Evolutionary conservation across 2,329 filamentous ascomycete genomes (phyloP).

Genomic region (Rhytidhysteron rufulum): DNA sequence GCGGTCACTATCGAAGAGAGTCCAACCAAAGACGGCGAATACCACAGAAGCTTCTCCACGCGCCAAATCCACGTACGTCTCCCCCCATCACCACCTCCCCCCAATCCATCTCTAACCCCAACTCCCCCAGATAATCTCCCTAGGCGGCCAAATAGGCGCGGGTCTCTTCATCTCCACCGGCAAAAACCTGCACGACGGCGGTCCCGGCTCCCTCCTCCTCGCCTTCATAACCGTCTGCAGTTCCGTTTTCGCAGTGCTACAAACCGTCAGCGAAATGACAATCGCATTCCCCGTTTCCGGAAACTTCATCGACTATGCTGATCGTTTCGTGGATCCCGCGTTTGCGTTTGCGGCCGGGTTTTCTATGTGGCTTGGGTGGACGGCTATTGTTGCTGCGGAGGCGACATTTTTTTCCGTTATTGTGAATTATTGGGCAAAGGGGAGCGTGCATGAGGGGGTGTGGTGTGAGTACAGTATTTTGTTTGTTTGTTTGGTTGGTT

Average conservation of each 20-base stretch:
- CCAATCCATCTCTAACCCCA: too few species aligned
- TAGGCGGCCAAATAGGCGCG: slow-evolving; percentile 29
- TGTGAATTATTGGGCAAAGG: neutral
- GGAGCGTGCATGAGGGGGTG: too few species aligned
- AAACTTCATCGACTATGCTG: too few species aligned
- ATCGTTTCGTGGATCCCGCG: too few species aligned
- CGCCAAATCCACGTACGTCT: slow-evolving; percentile 13
- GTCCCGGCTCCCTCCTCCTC: slow-evolving; percentile 18
- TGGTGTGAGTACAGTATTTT: too few species aligned
- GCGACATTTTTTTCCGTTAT: slow-evolving; percentile 2
- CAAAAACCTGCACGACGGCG: slow-evolving; percentile 21
- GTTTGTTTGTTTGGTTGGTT: too few species aligned
- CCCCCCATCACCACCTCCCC: too few species aligned
- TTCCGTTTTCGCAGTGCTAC: slow-evolving; percentile 25
- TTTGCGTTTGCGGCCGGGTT: too few species aligned
- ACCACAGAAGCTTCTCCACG: slow-evolving; percentile 4
- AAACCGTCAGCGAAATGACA: slow-evolving; percentile 30
- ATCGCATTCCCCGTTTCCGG: too few species aligned
- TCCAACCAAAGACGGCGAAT: too few species aligned
- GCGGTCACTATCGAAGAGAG: too few species aligned
- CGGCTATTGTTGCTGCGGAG: slow-evolving; percentile 17
- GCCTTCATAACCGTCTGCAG: slow-evolving; percentile 15
- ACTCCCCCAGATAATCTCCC: slow-evolving; percentile 20
- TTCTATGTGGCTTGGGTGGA: too few species aligned
- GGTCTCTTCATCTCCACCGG: slow-evolving; percentile 32